phyloP scores from a whole-genome alignment of 805 yeast species.

The Candida insectorum region DNA sequence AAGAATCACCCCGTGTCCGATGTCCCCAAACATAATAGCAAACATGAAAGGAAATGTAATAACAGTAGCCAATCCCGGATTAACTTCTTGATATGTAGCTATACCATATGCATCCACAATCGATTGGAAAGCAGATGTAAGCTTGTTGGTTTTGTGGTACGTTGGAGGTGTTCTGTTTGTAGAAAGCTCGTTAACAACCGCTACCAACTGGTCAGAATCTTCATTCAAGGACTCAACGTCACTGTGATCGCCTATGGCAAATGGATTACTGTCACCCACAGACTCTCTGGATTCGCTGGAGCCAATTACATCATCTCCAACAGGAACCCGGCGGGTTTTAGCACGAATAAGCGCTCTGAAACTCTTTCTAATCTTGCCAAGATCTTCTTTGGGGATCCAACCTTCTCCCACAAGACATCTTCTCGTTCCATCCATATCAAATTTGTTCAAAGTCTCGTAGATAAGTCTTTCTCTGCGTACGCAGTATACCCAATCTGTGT shows the following conservation, averaged over 20 bases:
- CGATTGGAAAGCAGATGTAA: conserved; percentile 65
- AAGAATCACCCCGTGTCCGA: conserved; percentile 72
- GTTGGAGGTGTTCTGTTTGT: conserved; percentile 73
- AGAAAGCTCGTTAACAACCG: conserved; percentile 55
- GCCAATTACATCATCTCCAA: conserved; percentile 2
- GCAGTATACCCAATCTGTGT: conserved; percentile 26
- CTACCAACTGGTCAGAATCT: conserved; percentile 21
- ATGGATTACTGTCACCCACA: conserved; percentile 9
- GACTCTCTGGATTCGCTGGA: conserved; percentile 17
- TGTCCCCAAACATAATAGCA: conserved; percentile 81
- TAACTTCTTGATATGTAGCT: conserved; percentile 71
- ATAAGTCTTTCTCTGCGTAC: conserved; percentile 56
- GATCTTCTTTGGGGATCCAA: conserved; percentile 64
- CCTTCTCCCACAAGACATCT: conserved; percentile 70
- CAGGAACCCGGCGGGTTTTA: too few species aligned
- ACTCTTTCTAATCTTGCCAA: conserved; percentile 28
- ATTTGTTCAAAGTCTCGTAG: conserved; percentile 57
- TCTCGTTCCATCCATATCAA: conserved; percentile 65
- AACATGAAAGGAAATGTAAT: conserved; percentile 80
- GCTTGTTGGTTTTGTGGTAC: conserved; percentile 64
- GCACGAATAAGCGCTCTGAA: conserved; percentile 45
- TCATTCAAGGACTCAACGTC: conserved; percentile 16
- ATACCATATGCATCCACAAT: conserved; percentile 78
- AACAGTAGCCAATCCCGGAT: conserved; percentile 71
- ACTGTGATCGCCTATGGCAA: conserved; percentile 22